Conservation (phyloP, 208 protist species). For the Trypanosoma caninum region DNA sequence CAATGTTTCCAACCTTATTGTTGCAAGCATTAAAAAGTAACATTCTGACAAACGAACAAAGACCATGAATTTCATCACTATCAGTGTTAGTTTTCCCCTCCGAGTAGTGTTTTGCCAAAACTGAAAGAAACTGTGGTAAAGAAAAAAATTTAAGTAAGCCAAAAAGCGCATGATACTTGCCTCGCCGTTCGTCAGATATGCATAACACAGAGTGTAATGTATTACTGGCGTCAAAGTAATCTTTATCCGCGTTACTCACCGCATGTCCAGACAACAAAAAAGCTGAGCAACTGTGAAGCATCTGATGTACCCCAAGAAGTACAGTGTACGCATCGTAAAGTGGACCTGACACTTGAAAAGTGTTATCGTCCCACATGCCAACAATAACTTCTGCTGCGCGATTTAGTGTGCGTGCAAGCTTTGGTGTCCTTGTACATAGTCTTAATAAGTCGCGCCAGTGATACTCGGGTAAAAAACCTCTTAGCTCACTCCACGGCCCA, state of each 20-base stretch:
- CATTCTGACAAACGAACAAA: conserved; percentile 38
- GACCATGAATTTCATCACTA: conserved; percentile 22
- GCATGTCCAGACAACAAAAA: not conserved
- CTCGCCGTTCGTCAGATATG: conserved; percentile 66
- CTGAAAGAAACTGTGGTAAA: conserved; percentile 38
- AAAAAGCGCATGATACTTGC: conserved; percentile 86
- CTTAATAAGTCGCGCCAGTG: not conserved
- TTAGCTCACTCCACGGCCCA: not conserved
- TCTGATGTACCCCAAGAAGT: conserved; percentile 32
- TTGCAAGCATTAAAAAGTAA: conserved; percentile 66
- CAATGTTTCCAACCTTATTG: conserved; percentile 79
- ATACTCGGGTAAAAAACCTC: not conserved
- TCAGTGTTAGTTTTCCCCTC: not conserved
- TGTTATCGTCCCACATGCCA: conserved; percentile 87
- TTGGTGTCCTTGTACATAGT: conserved; percentile 34
- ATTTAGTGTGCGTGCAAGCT: conserved; percentile 39
- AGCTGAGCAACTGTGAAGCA: conserved; percentile 12
- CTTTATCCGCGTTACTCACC: not conserved
- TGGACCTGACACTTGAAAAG: conserved; percentile 77
- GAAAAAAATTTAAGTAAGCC: conserved; percentile 55
- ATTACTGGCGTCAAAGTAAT: conserved; percentile 19
- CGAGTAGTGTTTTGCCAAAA: conserved; percentile 25
- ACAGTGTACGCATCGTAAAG: conserved; percentile 80
- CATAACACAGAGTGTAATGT: conserved; percentile 45
- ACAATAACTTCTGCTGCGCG: conserved; percentile 75